A percentile compares a stretch with the other conserved stretches of the same genome.
These are phyloP conservation scores for Monosporascus sp. DNA, from an alignment of 2,329 filamentous ascomycete genomes.

Conservation along the genomic window DNA sequence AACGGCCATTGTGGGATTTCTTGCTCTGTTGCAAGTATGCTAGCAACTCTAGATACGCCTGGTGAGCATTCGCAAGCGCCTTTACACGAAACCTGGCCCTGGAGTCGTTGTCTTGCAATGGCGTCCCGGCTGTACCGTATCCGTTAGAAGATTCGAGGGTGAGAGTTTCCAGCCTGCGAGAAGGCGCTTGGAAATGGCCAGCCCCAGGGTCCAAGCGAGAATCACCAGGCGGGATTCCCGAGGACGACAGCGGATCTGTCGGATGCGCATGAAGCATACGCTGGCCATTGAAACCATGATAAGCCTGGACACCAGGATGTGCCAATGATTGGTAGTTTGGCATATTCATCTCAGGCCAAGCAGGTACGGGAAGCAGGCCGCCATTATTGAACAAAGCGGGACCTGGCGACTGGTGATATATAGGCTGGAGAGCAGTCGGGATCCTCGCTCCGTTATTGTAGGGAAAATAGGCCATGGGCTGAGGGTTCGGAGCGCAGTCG, in stretches of 20 bases:
- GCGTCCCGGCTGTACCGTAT: slow-evolving; percentile 13
- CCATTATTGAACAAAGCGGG: slow-evolving; percentile 36
- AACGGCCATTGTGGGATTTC: slow-evolving; percentile 37
- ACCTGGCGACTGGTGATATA: slow-evolving; percentile 31
- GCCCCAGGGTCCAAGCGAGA: slow-evolving; percentile 23
- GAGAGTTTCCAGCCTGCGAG: slow-evolving; percentile 27
- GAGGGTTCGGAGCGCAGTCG: slow-evolving; percentile 20
- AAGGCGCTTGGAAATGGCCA: slow-evolving; percentile 20
- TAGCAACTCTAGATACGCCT: slow-evolving; percentile 66
- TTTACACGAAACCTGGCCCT: slow-evolving; percentile 58
- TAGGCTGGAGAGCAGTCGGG: slow-evolving; percentile 26
- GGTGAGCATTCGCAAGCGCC: slow-evolving; percentile 64
- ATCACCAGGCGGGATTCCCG: slow-evolving; percentile 31
- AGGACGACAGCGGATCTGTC: slow-evolving; percentile 13
- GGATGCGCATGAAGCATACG: slow-evolving; percentile 22
- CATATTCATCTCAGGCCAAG: slow-evolving; percentile 32
- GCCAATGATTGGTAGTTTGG: slow-evolving; percentile 27
- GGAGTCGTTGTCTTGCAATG: slow-evolving; percentile 19
- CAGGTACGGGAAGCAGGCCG: slow-evolving; percentile 29
- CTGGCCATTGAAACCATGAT: slow-evolving; percentile 27
- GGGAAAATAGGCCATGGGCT: slow-evolving; percentile 19
- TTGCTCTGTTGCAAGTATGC: slow-evolving; percentile 57
- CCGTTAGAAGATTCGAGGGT: slow-evolving; percentile 22
- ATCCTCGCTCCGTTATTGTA: slow-evolving; percentile 22
- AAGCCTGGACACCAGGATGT: slow-evolving; percentile 27